phyloP scores from a whole-genome alignment of 768 basidiomycete species.

The Mycena alexandri region DNA sequence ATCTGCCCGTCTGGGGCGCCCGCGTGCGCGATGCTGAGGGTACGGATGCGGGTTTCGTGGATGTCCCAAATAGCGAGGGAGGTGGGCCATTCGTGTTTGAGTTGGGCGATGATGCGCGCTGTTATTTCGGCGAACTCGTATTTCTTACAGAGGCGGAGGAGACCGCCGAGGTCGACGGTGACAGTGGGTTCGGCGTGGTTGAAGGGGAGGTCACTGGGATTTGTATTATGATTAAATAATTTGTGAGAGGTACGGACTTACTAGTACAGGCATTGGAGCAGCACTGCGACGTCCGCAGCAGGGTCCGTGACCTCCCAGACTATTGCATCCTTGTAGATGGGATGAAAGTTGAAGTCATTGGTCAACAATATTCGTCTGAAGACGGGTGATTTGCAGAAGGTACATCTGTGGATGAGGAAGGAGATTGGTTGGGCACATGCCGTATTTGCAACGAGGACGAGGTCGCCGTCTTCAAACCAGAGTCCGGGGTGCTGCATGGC shows the following conservation, averaged over 20 bases:
- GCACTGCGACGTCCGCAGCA: neutral
- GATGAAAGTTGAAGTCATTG: neutral
- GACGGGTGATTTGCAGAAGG: neutral
- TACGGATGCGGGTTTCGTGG: conserved; percentile 7
- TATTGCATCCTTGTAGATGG: neutral
- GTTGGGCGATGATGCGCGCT: neutral
- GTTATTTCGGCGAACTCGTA: neutral
- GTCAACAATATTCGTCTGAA: neutral
- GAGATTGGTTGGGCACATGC: neutral
- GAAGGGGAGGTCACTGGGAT: conserved; percentile 7
- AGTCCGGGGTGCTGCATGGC: conserved; percentile 10
- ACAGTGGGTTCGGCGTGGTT: neutral
- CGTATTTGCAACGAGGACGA: conserved; percentile 1
- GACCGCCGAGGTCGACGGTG: neutral
- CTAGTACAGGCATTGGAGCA: conserved; percentile 2
- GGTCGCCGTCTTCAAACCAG: conserved; percentile 16
- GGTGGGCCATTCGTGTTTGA: conserved; percentile 17
- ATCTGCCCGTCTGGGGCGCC: neutral
- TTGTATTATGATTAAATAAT: too few species aligned
- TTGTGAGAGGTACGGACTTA: neutral
- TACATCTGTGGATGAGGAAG: conserved; percentile 4
- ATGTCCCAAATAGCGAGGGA: conserved; percentile 2
- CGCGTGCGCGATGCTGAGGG: neutral
- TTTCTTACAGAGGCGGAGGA: conserved; percentile 12
- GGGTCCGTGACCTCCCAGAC: neutral